These are phyloP conservation scores for Paramecium octaurelia DNA, from an alignment of 73 alveolate genomes.

Conservation along the genomic window DNA sequence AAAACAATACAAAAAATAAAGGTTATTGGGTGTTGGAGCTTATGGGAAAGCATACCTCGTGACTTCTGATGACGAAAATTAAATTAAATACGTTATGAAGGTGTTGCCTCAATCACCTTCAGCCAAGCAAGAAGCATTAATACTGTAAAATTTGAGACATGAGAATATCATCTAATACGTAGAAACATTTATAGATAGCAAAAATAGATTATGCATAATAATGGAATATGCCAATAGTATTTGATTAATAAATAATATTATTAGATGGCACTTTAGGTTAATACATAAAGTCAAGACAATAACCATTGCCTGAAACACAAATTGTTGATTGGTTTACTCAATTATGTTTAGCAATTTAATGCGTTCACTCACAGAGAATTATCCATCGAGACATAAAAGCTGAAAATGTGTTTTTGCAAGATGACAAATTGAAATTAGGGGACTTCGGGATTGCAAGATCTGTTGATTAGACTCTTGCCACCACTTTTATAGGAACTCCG, in stretches of 20 bases:
- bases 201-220: conserved; percentile 66
- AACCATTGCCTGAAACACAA: background rate
- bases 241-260: background rate
- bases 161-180: background rate
- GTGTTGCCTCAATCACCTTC: background rate
- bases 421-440: conserved; percentile 53
- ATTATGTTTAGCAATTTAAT: conserved; percentile 62
- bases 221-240: conserved; percentile 85
- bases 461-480: background rate
- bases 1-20: background rate
- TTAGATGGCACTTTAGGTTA: conserved; percentile 1
- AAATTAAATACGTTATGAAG: conserved; percentile 22
- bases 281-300: background rate
- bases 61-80: conserved; percentile 6
- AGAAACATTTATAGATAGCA: conserved; percentile 1
- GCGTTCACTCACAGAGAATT: conserved; percentile 58
- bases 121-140: background rate
- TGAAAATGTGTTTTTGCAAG: conserved; percentile 54
- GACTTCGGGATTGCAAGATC: conserved; percentile 62
- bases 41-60: conserved; percentile 76
- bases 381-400: conserved; percentile 69
- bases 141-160: background rate
- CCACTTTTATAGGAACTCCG: conserved; percentile 65
- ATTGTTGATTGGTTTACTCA: conserved; percentile 66
- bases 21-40: conserved; percentile 70